Percentiles rank a stretch among this genome's conserved stretches.
Conservation (phyloP, 1,139 yeast species). For the Yamadazyma jaroonii region DNA sequence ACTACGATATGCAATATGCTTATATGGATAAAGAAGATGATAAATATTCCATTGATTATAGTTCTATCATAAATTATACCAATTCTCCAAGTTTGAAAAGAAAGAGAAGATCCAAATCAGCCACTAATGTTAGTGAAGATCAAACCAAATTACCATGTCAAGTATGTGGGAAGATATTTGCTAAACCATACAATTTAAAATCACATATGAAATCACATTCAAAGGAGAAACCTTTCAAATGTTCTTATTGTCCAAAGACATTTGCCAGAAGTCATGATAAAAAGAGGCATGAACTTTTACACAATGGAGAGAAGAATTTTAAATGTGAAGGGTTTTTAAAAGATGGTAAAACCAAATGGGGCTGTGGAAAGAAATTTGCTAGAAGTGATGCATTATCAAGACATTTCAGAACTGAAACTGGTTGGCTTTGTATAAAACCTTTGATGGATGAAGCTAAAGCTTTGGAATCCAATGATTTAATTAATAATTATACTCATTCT, state of each 20-base stretch:
- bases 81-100: constrained; percentile 35
- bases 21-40: constrained; percentile 48
- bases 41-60: constrained; percentile 39
- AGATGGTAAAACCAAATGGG: constrained; percentile 55
- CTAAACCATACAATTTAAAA: constrained; percentile 53
- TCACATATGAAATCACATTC: constrained; percentile 58
- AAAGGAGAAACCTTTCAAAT: constrained; percentile 52
- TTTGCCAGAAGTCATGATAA: constrained; percentile 59
- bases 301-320: constrained; percentile 54
- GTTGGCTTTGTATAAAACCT: constrained; percentile 55
- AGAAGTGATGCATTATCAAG: constrained; percentile 57
- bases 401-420: constrained; percentile 58
- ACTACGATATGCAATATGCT: background rate
- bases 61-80: constrained; percentile 37
- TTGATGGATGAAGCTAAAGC: constrained; percentile 49
- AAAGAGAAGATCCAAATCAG: constrained; percentile 22
- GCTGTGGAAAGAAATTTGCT: constrained; percentile 58
- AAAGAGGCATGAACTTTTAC: constrained; percentile 54
- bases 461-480: constrained; percentile 16
- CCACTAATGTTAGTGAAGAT: background rate
- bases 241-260: constrained; percentile 45
- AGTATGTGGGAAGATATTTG: constrained; percentile 49
- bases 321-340: constrained; percentile 52
- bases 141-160: constrained; percentile 36
- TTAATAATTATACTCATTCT: constrained; percentile 7